Conservation (phyloP, 1,284 basidiomycete genomes). For the Cutaneotrichosporon sp. region DNA sequence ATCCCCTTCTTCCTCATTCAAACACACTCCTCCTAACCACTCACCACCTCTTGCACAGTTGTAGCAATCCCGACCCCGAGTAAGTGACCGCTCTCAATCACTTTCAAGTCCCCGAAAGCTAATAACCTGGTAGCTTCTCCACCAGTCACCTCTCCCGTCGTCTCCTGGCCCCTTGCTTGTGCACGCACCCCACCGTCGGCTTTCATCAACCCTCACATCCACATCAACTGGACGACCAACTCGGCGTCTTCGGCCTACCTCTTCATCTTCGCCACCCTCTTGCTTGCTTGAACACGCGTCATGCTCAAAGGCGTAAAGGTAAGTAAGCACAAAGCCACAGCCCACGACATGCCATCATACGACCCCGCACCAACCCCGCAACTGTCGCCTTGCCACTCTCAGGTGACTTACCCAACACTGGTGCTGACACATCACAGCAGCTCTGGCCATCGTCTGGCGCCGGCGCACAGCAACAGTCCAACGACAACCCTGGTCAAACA, state of each 20-base stretch:
- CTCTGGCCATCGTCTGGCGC: slow-evolving; percentile 42
- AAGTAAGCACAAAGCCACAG: slow-evolving; percentile 14
- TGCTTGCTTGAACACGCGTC: neutral
- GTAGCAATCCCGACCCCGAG: too few species aligned
- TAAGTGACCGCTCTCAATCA: too few species aligned
- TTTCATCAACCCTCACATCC: slow-evolving; percentile 5
- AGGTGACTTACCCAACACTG: slow-evolving; percentile 2
- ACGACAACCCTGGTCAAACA: slow-evolving; percentile 24
- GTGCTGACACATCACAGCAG: slow-evolving; percentile 34
- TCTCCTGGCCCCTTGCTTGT: slow-evolving; percentile 1
- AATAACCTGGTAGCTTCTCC: slow-evolving; percentile 4
- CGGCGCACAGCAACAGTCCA: slow-evolving; percentile 17
- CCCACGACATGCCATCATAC: slow-evolving; percentile 1
- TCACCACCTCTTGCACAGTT: too few species aligned
- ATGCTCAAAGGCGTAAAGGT: slow-evolving; percentile 54
- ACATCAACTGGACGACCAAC: neutral
- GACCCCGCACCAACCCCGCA: slow-evolving; percentile 15
- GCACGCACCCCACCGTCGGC: slow-evolving; percentile 3
- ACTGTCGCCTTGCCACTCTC: slow-evolving; percentile 1
- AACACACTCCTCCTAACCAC: too few species aligned
- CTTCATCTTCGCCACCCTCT: neutral
- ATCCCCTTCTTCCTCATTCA: too few species aligned
- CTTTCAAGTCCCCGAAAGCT: neutral
- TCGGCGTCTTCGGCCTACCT: slow-evolving; percentile 2
- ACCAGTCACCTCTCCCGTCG: neutral